Evolutionary conservation across 2,329 filamentous ascomycete species (phyloP), one percentile per base, ranked within the genome.

Genomic region (Ambrosiella cleistominuta): DNA sequence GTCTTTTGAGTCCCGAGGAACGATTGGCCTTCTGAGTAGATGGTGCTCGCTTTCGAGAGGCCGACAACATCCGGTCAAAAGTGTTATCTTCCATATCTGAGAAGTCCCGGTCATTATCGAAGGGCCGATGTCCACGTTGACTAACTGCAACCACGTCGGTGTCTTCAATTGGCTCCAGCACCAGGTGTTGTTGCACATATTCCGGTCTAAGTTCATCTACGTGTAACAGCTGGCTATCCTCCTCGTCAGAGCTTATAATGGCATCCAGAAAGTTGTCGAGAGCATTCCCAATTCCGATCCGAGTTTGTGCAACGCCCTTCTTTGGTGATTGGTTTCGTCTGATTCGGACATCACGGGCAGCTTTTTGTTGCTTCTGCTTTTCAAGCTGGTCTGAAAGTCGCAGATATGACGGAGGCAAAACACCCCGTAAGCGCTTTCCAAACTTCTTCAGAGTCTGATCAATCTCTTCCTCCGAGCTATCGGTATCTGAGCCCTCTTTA

Each of bases 401-500:
- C 58, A 84, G 71, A 77, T 81, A 83, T 5, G 81, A 85, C n/a
- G 81, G 81, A 44, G 81, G 81, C 50, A 84, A 71, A 7, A 84
- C 80, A 19, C 81, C 80, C 57, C 74, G 74, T 53, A 84, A 79
- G 56, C 72, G 71, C 56, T 68, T 74, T 40, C 70, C 70, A 58
- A 61, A 52, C 17, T 52, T 61, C 53, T 58, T 61, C 27, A 61
- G n/a, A 3, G 59, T 50, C 6, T 58, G 27, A 15, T 57, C 45
- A 19, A 49, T 45, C 13, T 56, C 72, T 1, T 69, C 68, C 2
- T 74, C 74, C 13, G 44, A 47, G 7, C 40, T n/a, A 15, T 13
- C 4, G 54, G 68, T 72, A 40, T 68, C 68, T 8, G 70, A 68
- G n/a, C 63, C 65, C 2, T 64, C 63, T n/a, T 66, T 66, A 7